Conservation (phyloP, 176 grass and related monocot species). For the Hordeum vulgare region DNA sequence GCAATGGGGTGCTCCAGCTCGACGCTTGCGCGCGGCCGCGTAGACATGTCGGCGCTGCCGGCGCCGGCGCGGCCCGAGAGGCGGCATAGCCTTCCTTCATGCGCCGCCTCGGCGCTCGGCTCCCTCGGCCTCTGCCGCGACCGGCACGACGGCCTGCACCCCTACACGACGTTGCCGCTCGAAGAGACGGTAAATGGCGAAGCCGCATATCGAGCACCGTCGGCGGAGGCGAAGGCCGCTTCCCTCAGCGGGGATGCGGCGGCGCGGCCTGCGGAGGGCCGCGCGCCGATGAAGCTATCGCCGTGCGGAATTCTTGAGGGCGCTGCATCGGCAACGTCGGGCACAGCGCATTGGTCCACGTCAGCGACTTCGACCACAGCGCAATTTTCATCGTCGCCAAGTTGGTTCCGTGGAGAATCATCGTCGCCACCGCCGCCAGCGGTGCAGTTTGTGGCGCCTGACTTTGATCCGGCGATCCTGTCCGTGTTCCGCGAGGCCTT, state of each 20-base stretch:
- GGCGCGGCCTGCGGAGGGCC: neutral
- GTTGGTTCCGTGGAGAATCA: neutral
- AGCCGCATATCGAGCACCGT: neutral
- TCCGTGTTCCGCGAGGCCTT: conserved; percentile 10
- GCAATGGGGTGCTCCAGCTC: conserved; percentile 82
- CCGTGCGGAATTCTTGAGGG: conserved; percentile 23
- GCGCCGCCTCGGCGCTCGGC: conserved; percentile 35
- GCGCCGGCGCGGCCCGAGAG: neutral
- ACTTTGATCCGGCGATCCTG: conserved; percentile 40
- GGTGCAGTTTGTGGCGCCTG: neutral
- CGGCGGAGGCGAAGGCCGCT: conserved; percentile 9
- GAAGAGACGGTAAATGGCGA: neutral
- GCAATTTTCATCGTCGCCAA: neutral
- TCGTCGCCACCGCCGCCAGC: neutral
- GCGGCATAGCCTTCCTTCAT: neutral
- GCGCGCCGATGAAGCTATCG: neutral
- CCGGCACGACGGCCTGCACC: neutral
- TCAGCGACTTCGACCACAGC: neutral
- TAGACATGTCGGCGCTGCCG: neutral
- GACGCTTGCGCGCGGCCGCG: conserved; percentile 20
- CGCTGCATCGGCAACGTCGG: neutral
- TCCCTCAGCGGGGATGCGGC: neutral
- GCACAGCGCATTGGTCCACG: too few species aligned
- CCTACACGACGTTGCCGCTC: neutral
- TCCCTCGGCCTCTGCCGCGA: conserved; percentile 36